Base-by-base conservation (phyloP, 192 early-diverging fungal genomes). In the Gaertneriomyces semiglobifer region DNA sequence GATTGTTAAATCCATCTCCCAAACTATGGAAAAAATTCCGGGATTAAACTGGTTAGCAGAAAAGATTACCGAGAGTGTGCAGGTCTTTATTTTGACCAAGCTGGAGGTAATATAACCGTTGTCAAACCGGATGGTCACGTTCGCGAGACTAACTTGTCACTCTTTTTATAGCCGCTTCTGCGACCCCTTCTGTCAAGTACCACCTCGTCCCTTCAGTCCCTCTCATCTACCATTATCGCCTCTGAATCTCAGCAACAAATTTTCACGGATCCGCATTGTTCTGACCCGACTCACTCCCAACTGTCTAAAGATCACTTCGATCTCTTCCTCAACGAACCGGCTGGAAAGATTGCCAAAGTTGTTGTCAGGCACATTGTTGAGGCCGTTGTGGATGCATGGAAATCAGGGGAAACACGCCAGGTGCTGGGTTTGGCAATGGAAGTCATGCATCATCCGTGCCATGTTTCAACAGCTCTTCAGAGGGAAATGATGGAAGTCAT, bases 291-390 rank as follows among this genome's bases (percentile, higher is more conserved):
- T 1, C 70, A 71, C 53, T 66, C 63, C 33, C 42, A 66, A 48
- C 46, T 68, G 12, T 66, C 63, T 14, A 71, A 71, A 51, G 70
- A 71, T 60, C 70, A 71, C 45, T 71, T 71, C 44, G 65, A 71
- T 47, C 39, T 71, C 7, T 53, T 44, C 58, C 50, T 66, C 50
- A 71, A 71, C 56, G 63, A 71, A 58, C 65, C 65, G 4, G 63
- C 63, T 19, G 70, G 70, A 41, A 47, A 41, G n/a, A 58, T 71
- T 8, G 70, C 63, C 40, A 41, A 54, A 42, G 48, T 66, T 45
- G 51, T 71, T 47, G 63, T 71, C 48, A 42, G 47, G 19, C 20
- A 71, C 65, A 45, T 67, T 16, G 70, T 66, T 11, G 10, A 33
- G 10, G 63, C 65, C 4, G 60, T 71, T 5, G 70, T 71, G 20